A percentile compares a stretch with the other conserved stretches of the same genome.
phyloP scores from a whole-genome alignment of 768 basidiomycete genomes.

The Amanita muscaria region DNA sequence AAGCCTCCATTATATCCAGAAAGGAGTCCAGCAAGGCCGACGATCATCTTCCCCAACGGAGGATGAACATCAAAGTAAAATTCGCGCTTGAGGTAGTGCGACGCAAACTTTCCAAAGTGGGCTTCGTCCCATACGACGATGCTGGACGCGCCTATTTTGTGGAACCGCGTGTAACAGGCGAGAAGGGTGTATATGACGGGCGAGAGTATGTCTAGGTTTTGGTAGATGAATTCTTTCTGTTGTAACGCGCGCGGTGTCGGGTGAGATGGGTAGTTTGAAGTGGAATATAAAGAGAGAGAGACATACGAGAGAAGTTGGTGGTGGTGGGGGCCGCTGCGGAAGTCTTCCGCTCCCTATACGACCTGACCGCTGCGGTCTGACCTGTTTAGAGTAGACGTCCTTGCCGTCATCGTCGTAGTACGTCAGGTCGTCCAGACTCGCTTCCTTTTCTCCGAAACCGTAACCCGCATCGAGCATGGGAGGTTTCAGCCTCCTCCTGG shows the following conservation, averaged over 20 bases:
- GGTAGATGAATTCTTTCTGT: conserved; percentile 67
- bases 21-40: conserved; percentile 85
- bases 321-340: conserved; percentile 52
- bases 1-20: conserved; percentile 88
- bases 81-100: conserved; percentile 95
- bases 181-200: conserved; percentile 86
- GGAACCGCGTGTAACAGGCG: conserved; percentile 91
- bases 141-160: conserved; percentile 81
- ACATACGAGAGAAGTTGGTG: conserved; percentile 56
- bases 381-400: conserved; percentile 41
- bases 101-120: conserved; percentile 98
- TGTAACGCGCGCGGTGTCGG: conserved; percentile 3
- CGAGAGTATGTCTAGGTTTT: conserved; percentile 72
- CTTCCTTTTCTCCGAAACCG: conserved; percentile 18
- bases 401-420: conserved; percentile 40
- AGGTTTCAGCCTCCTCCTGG: conserved; percentile 32
- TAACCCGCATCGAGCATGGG: conserved; percentile 11
- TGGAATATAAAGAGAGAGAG: conserved; percentile 8
- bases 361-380: conserved; percentile 24
- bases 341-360: conserved; percentile 51
- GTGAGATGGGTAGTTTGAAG: conserved; percentile 10
- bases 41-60: conserved; percentile 97
- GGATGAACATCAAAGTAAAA: conserved; percentile 99
- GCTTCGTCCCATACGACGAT: conserved; percentile 98
- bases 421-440: conserved; percentile 15